phyloP scores from a whole-genome alignment of 129 eudicot genomes.

The Sambucus nigra region DNA sequence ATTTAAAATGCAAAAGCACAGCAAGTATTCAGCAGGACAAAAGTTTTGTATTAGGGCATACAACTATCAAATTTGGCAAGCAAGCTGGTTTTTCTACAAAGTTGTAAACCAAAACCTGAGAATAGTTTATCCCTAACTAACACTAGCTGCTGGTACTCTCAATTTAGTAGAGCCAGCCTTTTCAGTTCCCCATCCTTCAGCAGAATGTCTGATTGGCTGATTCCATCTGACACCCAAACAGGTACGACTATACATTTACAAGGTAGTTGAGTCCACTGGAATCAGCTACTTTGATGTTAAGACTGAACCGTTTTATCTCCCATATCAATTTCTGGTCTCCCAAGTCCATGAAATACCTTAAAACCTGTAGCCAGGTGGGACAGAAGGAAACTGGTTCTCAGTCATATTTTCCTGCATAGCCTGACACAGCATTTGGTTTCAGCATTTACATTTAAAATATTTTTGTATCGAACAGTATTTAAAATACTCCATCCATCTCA shows the following conservation, averaged over 20 bases:
- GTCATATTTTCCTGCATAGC: conserved; percentile 73
- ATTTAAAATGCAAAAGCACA: too few species aligned
- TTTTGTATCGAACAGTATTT: background rate
- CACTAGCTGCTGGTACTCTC: background rate
- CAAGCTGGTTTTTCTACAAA: background rate
- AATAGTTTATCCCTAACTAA: conserved; percentile 5
- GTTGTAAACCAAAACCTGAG: conserved; percentile 1
- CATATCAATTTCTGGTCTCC: conserved; percentile 13
- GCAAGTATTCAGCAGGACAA: too few species aligned
- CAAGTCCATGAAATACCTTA: conserved; percentile 3
- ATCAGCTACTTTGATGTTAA: conserved; percentile 3
- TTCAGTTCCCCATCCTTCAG: background rate
- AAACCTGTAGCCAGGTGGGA: conserved; percentile 24
- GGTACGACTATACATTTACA: background rate
- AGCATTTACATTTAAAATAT: background rate
- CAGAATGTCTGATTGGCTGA: background rate
- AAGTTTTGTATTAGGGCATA: too few species aligned
- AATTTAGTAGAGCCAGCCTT: background rate
- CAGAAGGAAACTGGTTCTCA: conserved; percentile 35
- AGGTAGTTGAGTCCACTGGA: background rate
- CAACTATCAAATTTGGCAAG: background rate
- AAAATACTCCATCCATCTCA: too few species aligned
- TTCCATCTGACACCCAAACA: background rate
- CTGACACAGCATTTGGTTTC: conserved; percentile 18
- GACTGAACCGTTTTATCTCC: conserved; percentile 20